Base-by-base conservation (phyloP, 1,284 basidiomycete species). In the Naganishia liquefaciens region DNA sequence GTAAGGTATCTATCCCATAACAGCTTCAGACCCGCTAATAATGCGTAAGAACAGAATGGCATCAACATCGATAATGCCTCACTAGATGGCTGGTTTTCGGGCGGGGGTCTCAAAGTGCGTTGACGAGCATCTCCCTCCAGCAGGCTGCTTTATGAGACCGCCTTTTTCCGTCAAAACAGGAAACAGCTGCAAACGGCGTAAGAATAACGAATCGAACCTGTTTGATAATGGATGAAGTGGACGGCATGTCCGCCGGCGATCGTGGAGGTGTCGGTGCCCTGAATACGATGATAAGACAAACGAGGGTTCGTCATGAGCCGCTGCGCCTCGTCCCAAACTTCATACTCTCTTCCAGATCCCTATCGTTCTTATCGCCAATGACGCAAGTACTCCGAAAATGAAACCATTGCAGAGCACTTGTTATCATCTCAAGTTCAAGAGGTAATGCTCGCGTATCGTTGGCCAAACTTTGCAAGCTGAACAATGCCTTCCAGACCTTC, bases 161-260 rank as follows among this genome's bases (percentile, higher is more conserved):
- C 17, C 19, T 25, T 21, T 42, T 10, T 19, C 19, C 49, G 66
- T 13, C 68, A 50, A 21, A 3, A 21, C 69, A 87, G 87, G 79
- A 80, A 15, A 86, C 84, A 1, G 88, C 90, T 66, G 85, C 85
- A 0, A 81, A 85, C 2, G 90, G 87, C 1, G 79, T 93, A 2
- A 74, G 81, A 13, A 86, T 97, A 67, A 91, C 89, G 0, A 86
- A 90, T 70, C 86, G 84, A 72, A 87, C 90, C 0, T 92, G 93
- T 69, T 80, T 99, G 50, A 98, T 99, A 76, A 97, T 99, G 93
- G 96, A 99, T 75, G 96, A 99, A 77, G 95, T 99, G 0, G 95
- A 99, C 72, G 95, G 96, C 9, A 99, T 99, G 93, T 96, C 93
- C 6, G 91, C 91, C 2, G 95, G 95, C 28, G 96, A 99, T 78